A percentile compares a stretch with the other conserved stretches of the same genome.
Conservation (phyloP, 495 filamentous ascomycete species). For the Xylaria nigripes region DNA sequence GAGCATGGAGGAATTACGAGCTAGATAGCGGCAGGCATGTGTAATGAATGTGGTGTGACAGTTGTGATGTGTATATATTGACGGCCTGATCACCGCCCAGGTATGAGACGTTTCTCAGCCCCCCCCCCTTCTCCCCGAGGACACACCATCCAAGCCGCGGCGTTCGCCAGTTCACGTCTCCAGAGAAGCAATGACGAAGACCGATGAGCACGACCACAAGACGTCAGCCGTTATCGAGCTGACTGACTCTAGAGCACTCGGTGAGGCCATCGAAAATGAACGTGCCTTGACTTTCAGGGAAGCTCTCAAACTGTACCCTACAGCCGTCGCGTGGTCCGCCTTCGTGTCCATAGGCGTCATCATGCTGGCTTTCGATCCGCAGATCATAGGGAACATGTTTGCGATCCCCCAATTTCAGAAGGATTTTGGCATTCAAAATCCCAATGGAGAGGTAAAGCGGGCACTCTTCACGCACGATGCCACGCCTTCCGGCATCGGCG, state of each 20-base stretch:
- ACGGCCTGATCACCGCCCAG: neutral
- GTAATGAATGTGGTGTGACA: no score
- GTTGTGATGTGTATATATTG: conserved; percentile 2
- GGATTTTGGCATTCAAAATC: conserved; percentile 33
- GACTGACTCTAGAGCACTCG: conserved; percentile 16
- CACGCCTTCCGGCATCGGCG: neutral
- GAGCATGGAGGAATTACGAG: no score
- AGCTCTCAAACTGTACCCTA: conserved; percentile 32
- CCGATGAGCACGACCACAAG: conserved; percentile 2
- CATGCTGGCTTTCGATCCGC: conserved; percentile 39
- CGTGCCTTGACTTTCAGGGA: conserved; percentile 28
- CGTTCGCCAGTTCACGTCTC: neutral
- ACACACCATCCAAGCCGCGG: no score
- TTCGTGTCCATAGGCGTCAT: conserved; percentile 39
- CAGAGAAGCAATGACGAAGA: conserved; percentile 9
- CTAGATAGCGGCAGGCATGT: no score
- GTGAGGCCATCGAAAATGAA: conserved; percentile 29
- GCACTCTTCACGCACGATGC: neutral
- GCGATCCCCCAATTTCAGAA: conserved; percentile 38
- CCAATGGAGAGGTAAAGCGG: conserved; percentile 25
- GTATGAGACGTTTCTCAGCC: conserved; percentile 8
- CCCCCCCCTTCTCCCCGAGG: no score
- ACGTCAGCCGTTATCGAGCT: conserved; percentile 14
- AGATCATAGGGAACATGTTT: conserved; percentile 38
- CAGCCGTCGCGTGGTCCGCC: conserved; percentile 34